Evolutionary conservation across 208 protist genomes (phyloP), one percentile per base, ranked within the genome.

Genomic region (Crithidia thermophila): DNA sequence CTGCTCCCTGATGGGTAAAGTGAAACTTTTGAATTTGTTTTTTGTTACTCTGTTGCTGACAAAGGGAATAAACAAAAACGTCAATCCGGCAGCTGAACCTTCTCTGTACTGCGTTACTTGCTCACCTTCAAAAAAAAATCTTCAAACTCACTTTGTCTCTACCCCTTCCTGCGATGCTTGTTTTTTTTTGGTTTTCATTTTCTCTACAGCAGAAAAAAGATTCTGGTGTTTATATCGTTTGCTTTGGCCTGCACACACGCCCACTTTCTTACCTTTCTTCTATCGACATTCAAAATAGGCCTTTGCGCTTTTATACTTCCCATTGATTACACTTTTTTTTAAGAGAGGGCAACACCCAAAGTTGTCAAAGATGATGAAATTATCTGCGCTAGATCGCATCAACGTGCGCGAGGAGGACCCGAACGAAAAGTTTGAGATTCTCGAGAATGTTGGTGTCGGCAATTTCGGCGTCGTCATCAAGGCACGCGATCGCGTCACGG

Each of bases 391-490:
- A 40, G 80, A 83, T 51, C 81, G 75, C 37, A 84, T 95, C 49
- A 57, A 84, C 43, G 81, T 93, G 49, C 67, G 75, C 0, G 82
- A 82, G 16, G 84, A 87, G 39, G 83, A 95, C 50, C 91, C 91
- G 4, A 82, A 91, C 50, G 83, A 93, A 30, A 47, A 93, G 18
- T 96, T 94, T 46, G 88, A 94, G 58, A 82, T 87, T 49, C 40
- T 94, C 2, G 90, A 93, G 34, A 91, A 66, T 39, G 80, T 93
- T 47, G 93, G 93, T 33, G 67, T 97, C 46, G 98, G 98, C 30
- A 99, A 98, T 57, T 99, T 99, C 63, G 98, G 98, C 27, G 92
- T 98, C 27, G 98, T 99, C 14, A 98, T 98, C 72, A 99, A 99
- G 70, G 98, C 97, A 0, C 78, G 72, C 57, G 84, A 95, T 52